phyloP scores from a whole-genome alignment of 305 asterid species.

The Fraxinus xanthoxyloides region DNA sequence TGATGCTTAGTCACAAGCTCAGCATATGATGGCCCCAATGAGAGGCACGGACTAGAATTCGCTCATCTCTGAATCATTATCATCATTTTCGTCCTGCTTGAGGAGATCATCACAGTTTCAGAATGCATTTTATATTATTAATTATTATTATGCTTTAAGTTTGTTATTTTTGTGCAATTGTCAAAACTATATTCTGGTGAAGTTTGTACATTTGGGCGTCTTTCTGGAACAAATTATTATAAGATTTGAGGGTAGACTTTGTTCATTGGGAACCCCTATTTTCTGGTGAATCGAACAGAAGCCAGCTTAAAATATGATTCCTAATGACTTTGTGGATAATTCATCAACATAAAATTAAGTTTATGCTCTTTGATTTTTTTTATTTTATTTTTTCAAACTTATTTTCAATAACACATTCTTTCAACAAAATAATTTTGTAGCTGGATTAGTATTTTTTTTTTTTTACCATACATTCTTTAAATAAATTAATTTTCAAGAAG shows the following conservation, averaged over 20 bases:
- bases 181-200: conserved; percentile 21
- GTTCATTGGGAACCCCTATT: neutral
- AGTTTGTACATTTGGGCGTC: conserved; percentile 36
- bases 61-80: conserved; percentile 13
- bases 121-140: conserved; percentile 24
- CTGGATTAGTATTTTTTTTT: neutral
- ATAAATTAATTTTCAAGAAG: neutral
- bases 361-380: neutral
- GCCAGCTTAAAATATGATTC: neutral
- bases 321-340: neutral
- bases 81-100: conserved; percentile 22
- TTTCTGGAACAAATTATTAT: neutral
- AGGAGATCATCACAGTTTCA: conserved; percentile 22
- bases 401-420: too few species aligned
- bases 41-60: conserved; percentile 49
- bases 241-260: neutral
- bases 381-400: too few species aligned
- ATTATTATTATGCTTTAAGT: conserved; percentile 23
- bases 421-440: neutral
- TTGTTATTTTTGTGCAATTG: conserved; percentile 14
- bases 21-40: conserved; percentile 62
- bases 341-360: neutral
- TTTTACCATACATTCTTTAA: neutral
- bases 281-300: neutral
- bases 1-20: conserved; percentile 41